Conservation (phyloP, 2,329 filamentous ascomycete genomes). For the Penicillium sp. region DNA sequence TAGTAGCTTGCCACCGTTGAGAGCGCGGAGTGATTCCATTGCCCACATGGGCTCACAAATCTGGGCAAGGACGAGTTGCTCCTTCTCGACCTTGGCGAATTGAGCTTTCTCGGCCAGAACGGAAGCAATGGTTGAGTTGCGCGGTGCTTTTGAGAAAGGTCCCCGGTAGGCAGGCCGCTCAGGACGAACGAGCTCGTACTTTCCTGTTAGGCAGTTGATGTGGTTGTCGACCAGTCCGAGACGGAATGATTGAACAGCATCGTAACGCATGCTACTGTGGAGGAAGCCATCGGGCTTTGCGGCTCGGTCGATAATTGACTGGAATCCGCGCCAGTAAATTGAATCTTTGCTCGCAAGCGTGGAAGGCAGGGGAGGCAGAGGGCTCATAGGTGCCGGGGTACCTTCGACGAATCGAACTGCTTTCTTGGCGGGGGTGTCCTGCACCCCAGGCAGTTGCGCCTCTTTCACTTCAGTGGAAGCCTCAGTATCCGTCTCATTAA, state of each 20-base stretch:
- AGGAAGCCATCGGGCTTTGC: slow-evolving; percentile 75
- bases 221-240: slow-evolving; percentile 72
- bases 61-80: slow-evolving; percentile 76
- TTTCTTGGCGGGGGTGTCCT: slow-evolving; percentile 26
- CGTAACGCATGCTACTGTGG: slow-evolving; percentile 80
- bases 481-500: slow-evolving; percentile 44
- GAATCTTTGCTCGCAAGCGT: slow-evolving; percentile 62
- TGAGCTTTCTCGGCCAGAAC: slow-evolving; percentile 54
- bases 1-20: slow-evolving; percentile 62
- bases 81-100: slow-evolving; percentile 62
- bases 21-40: slow-evolving; percentile 60
- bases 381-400: slow-evolving; percentile 41
- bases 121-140: slow-evolving; percentile 64
- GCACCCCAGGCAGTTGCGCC: slow-evolving; percentile 18
- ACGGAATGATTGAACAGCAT: slow-evolving; percentile 81
- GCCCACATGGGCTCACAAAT: slow-evolving; percentile 62
- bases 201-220: slow-evolving; percentile 78
- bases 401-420: slow-evolving; percentile 34
- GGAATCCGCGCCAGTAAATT: slow-evolving; percentile 86
- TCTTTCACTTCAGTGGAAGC: slow-evolving; percentile 17
- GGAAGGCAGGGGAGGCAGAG: slow-evolving; percentile 28
- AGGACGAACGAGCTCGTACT: slow-evolving; percentile 74
- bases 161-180: slow-evolving; percentile 70
- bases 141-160: slow-evolving; percentile 69
- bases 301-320: slow-evolving; percentile 67